Evolutionary conservation across 257 asterid species (phyloP).

Genomic region (Datura wrightii): DNA sequence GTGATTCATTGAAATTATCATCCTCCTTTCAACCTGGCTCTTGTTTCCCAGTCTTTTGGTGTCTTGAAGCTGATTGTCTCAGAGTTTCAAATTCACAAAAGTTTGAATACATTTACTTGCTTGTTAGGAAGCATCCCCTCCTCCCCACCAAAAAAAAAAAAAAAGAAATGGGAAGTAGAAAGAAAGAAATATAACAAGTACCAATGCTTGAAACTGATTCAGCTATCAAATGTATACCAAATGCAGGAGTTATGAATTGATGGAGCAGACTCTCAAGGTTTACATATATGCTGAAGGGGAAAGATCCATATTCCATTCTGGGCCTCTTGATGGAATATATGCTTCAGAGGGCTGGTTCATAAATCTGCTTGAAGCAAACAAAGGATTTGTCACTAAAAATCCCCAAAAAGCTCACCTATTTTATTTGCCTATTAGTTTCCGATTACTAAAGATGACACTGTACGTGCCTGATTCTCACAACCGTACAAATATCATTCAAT

Average conservation of each 20-base stretch:
- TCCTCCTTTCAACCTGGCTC: not conserved
- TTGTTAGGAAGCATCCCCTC: not conserved
- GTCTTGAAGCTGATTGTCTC: not conserved
- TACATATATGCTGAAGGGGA: slow-evolving; percentile 48
- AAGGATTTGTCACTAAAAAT: slow-evolving; percentile 46
- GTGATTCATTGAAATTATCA: not conserved
- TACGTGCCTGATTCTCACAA: slow-evolving; percentile 60
- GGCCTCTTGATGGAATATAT: slow-evolving; percentile 57
- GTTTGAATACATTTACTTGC: not conserved
- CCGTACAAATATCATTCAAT: slow-evolving; percentile 43
- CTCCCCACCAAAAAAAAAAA: no score
- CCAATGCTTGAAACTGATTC: not conserved
- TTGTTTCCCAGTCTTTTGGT: not conserved
- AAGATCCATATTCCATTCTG: slow-evolving; percentile 51
- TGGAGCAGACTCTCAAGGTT: slow-evolving; percentile 48
- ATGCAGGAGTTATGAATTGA: slow-evolving; percentile 56
- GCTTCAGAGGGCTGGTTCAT: slow-evolving; percentile 78
- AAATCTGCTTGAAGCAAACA: slow-evolving; percentile 53
- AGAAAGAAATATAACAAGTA: not conserved
- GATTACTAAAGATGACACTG: slow-evolving; percentile 52
- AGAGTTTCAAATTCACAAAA: not conserved
- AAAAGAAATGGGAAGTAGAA: not conserved
- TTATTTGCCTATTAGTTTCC: slow-evolving; percentile 62
- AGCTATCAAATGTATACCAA: not conserved
- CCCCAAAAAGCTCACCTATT: slow-evolving; percentile 61